These are phyloP conservation scores for Domatiomyces catenatus DNA, from an alignment of 2,329 filamentous ascomycete genomes.

Conservation along the genomic window DNA sequence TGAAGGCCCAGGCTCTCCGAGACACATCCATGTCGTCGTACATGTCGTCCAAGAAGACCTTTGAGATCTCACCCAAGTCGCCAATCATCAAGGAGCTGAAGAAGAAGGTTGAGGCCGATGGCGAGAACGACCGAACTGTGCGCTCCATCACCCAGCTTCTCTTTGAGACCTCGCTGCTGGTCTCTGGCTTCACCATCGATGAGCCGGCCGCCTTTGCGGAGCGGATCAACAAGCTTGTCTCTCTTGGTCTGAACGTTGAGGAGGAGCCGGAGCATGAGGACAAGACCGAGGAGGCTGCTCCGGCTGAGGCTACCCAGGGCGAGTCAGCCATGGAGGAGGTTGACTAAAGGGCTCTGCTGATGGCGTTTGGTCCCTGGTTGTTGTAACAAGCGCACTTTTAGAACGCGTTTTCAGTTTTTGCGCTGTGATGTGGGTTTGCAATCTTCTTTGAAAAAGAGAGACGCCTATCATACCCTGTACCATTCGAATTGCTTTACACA, in stretches of 20 bases:
- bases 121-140: slow-evolving; percentile 96
- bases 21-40: slow-evolving; percentile 99
- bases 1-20: slow-evolving; percentile 99
- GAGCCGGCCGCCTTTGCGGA: slow-evolving; percentile 96
- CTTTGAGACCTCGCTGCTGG: slow-evolving; percentile 95
- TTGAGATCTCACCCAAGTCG: slow-evolving; percentile 99
- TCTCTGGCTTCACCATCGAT: slow-evolving; percentile 98
- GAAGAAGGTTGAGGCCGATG: slow-evolving; percentile 96
- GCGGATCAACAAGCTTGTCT: slow-evolving; percentile 99
- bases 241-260: slow-evolving; percentile 91
- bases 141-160: slow-evolving; percentile 98
- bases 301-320: slow-evolving; percentile 49
- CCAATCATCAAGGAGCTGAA: slow-evolving; percentile 97
- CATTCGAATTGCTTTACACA: not conserved
- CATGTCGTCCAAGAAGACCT: slow-evolving; percentile 99
- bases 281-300: slow-evolving; percentile 39
- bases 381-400: not conserved
- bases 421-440: not conserved
- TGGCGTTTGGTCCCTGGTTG: too few species aligned
- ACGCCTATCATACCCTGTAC: not conserved
- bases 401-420: not conserved
- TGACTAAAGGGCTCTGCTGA: slow-evolving; percentile 46
- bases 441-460: not conserved
- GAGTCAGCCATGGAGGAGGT: slow-evolving; percentile 99
- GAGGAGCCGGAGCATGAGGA: slow-evolving; percentile 64